These are phyloP conservation scores for Coprinopsis sp. DNA, from an alignment of 768 basidiomycete species.

Conservation along the genomic window DNA sequence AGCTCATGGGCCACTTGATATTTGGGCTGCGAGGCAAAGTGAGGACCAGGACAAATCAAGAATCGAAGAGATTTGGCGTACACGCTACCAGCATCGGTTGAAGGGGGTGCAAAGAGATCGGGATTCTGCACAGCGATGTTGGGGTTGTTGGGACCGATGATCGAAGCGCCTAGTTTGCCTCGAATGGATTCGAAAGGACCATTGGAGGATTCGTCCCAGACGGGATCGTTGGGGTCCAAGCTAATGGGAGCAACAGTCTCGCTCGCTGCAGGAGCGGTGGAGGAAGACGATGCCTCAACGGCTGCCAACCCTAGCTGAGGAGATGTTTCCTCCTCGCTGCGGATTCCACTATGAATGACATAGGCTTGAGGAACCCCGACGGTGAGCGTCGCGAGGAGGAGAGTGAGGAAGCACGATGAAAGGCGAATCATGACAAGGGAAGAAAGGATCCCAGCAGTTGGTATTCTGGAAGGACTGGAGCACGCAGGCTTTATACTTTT, in stretches of 20 bases:
- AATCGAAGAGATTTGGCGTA: conserved; percentile 18
- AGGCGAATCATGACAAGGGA: conserved; percentile 38
- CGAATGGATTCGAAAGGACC: conserved; percentile 31
- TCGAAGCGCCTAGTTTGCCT: conserved; percentile 34
- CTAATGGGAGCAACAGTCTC: conserved; percentile 41
- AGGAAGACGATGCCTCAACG: conserved; percentile 10
- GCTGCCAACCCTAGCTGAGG: conserved; percentile 16
- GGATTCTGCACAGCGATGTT: conserved; percentile 40
- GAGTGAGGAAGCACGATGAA: conserved; percentile 29
- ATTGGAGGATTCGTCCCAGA: conserved; percentile 28
- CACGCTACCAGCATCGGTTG: conserved; percentile 41
- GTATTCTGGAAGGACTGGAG: too few species aligned
- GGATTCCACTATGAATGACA: background rate
- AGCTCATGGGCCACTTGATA: conserved; percentile 53
- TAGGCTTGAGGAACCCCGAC: conserved; percentile 22
- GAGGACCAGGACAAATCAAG: background rate
- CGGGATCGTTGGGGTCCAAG: conserved; percentile 39
- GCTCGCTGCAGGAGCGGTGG: conserved; percentile 21
- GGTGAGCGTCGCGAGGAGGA: conserved; percentile 27
- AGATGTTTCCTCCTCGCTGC: conserved; percentile 10
- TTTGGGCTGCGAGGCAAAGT: conserved; percentile 31
- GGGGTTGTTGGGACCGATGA: conserved; percentile 40
- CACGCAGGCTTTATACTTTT: too few species aligned
- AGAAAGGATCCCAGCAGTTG: too few species aligned
- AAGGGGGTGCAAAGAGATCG: conserved; percentile 41